A percentile compares a stretch with the other conserved stretches of the same genome.
Evolutionary conservation across 495 filamentous ascomycete genomes (phyloP).

Genomic region (Acidomyces sp.): DNA sequence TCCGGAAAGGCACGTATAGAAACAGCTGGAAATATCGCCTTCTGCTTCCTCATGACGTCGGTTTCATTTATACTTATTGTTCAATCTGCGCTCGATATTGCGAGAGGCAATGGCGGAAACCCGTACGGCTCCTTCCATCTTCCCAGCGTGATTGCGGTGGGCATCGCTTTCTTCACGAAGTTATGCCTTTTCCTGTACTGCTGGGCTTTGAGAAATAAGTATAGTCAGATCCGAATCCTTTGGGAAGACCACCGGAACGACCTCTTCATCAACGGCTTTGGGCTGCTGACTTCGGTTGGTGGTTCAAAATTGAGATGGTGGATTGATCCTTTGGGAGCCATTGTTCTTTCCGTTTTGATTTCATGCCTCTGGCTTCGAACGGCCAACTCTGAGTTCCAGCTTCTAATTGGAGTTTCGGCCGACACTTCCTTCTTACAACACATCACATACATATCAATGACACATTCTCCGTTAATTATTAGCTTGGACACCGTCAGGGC

Average conservation of each 20-base stretch:
- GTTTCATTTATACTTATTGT: slow-evolving; percentile 87
- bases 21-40: slow-evolving; percentile 90
- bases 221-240: slow-evolving; percentile 81
- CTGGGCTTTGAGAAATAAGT: slow-evolving; percentile 75
- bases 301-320: slow-evolving; percentile 83
- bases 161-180: slow-evolving; percentile 73
- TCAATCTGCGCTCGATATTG: slow-evolving; percentile 62
- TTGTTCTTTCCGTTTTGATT: slow-evolving; percentile 67
- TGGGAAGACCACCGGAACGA: slow-evolving; percentile 47
- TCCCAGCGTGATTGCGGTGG: slow-evolving; percentile 78
- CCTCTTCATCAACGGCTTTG: slow-evolving; percentile 51
- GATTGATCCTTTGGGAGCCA: slow-evolving; percentile 88
- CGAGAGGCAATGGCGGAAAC: slow-evolving; percentile 24
- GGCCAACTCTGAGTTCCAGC: slow-evolving; percentile 77
- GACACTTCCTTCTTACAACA: slow-evolving; percentile 76
- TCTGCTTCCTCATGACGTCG: slow-evolving; percentile 91
- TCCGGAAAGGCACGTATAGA: slow-evolving; percentile 91
- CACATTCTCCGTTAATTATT: slow-evolving; percentile 65
- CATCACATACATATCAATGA: slow-evolving; percentile 92
- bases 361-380: slow-evolving; percentile 67
- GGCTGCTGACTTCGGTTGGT: slow-evolving; percentile 76
- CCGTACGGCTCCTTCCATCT: slow-evolving; percentile 51
- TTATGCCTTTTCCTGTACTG: slow-evolving; percentile 79
- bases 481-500: slow-evolving; percentile 90
- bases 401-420: slow-evolving; percentile 80